These are phyloP conservation scores for Ustilago shanxiensis DNA, from an alignment of 1,284 basidiomycete species.

Conservation along the genomic window DNA sequence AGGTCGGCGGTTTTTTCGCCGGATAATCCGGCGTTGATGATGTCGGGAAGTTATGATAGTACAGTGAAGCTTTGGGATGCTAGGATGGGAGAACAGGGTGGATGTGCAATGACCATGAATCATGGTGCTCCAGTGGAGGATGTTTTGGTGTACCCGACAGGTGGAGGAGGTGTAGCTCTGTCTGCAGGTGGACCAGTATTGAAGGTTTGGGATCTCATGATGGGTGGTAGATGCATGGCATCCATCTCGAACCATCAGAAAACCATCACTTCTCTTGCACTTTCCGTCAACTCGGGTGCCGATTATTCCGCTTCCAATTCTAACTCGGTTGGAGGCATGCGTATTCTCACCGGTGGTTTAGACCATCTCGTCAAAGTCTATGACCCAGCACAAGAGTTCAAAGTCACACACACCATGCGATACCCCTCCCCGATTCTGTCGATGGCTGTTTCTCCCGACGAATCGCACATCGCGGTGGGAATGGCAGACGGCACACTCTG, in stretches of 20 bases:
- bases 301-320: conserved; percentile 43
- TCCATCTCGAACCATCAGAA: conserved; percentile 87
- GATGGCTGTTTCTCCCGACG: conserved; percentile 94
- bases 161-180: conserved; percentile 81
- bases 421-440: conserved; percentile 93
- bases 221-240: conserved; percentile 78
- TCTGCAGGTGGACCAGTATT: conserved; percentile 92
- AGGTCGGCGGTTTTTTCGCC: conserved; percentile 88
- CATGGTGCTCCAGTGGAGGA: conserved; percentile 84
- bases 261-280: conserved; percentile 84
- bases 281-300: conserved; percentile 61
- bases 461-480: conserved; percentile 93
- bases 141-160: conserved; percentile 89
- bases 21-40: conserved; percentile 83
- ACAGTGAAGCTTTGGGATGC: conserved; percentile 91
- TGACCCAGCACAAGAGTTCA: conserved; percentile 79
- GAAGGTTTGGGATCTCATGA: conserved; percentile 94
- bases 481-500: conserved; percentile 94
- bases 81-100: conserved; percentile 71
- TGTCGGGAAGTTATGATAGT: conserved; percentile 95
- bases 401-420: conserved; percentile 97
- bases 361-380: conserved; percentile 99
- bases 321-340: conserved; percentile 73
- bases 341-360: conserved; percentile 88
- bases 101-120: conserved; percentile 65